Base-by-base conservation (phyloP, 2,329 filamentous ascomycete species). In the Colletotrichum karsti region DNA sequence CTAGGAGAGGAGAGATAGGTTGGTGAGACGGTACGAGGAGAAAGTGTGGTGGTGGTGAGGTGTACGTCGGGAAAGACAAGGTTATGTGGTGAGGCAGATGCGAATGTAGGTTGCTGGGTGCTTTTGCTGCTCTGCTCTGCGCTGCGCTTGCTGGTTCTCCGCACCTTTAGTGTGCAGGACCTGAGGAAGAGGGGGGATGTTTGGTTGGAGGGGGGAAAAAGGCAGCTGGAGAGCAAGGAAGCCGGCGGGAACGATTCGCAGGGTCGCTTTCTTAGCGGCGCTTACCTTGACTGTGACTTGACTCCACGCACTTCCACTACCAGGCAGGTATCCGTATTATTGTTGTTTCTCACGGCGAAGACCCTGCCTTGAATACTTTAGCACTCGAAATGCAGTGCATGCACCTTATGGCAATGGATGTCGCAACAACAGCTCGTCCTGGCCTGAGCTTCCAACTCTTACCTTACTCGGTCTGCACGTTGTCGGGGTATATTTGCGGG, bases 221-320 rank as follows among this genome's bases (percentile, higher is more conserved):
- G 63, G 46, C 42, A 54, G 56, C 22, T 50, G 50, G 44, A 26
- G 9, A 37, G 35, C 10, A 50, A 48, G 46, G 35, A 46, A 60
- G 37, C n/a, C 37, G 62, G 55, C 56, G 28, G 62, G 46, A 53
- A 53, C 63, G 64, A 67, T 58, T 67, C 35, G 37, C 64, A 67
- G 64, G 64, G 64, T 64, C 60, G 59, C 41, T 67, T 62, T 64
- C 53, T 62, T 58, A 67, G 64, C 37, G 51, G 53, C 60, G 64
- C 60, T 67, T 64, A 64, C 53, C 59, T 53, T 59, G 30, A 35
- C 26, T 63, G n/a, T n/a, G n/a, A n/a, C n/a, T n/a, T n/a, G n/a
- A n/a, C n/a, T n/a, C n/a, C n/a, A n/a, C n/a, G n/a, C 9, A 51
- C 50, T 39, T 63, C 46, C 46, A 50, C 15, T 50, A 15, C 46